Evolutionary conservation across 768 basidiomycete species (phyloP), one percentile per base, ranked within the genome.

Genomic region (Tephrocybe sp.): DNA sequence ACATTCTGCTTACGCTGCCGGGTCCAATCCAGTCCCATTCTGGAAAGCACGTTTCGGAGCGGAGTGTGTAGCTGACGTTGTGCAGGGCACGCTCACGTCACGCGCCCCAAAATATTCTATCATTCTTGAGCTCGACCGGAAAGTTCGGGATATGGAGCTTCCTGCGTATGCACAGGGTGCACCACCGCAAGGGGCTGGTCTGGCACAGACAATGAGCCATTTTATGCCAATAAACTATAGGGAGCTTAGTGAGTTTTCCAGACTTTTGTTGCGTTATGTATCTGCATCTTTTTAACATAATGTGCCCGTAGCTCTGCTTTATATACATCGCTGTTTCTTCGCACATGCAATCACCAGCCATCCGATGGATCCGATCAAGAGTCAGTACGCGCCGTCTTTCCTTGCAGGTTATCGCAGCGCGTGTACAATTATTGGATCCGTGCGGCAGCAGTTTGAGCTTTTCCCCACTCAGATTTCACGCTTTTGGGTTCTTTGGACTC

Each of bases 181-280:
- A 0, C 71, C 77, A 0, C 76, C 78, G 1, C 62, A 74, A 53
- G 77, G 78, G 7, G 68, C 68, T 1, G 79, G 80, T 2, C 68
- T 89, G 10, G 70, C 75, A 8, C 70, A 82, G 61, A 80, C 82
- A 6, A 89, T 89, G 87, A 79, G 77, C 32, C 78, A 84, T 63
- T 87, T 79, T 59, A 89, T 89, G 87, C 84, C 87, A 1, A 72
- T 66, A 31, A 88, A 89, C 60, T 89, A 89, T 63, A 77, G 83
- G 1, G 79, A 86, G 58, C 70, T 84, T 32, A 82, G 87, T 88
- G 58, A 60, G 83, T 65, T 22, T 16, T 23, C 8, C 12, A 30
- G 22, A 23, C 5, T 8, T 44, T 10, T 39, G 17, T 39, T 23
- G 12, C 16, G 12, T 10, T 23, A 1, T 6, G 1, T 9, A 8